These are phyloP conservation scores for Cordia subcordata DNA, from an alignment of 257 asterid species.

Conservation along the genomic window DNA sequence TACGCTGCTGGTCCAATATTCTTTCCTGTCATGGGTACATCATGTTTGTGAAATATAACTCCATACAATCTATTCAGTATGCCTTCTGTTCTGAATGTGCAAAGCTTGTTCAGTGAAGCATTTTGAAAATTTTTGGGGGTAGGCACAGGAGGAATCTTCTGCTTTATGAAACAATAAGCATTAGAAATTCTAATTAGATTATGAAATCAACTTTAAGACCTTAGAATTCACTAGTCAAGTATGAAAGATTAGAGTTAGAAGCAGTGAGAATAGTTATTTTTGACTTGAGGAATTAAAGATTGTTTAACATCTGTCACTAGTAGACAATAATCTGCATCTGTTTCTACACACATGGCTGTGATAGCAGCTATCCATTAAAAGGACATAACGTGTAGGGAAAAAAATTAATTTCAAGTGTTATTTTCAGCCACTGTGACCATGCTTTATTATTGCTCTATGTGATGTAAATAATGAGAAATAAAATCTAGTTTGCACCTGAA, in stretches of 20 bases:
- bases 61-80: too few species aligned
- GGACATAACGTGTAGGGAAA: not conserved
- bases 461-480: not conserved
- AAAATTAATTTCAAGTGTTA: not conserved
- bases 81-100: too few species aligned
- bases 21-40: too few species aligned
- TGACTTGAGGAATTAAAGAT: constrained; percentile 64
- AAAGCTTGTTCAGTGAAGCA: too few species aligned
- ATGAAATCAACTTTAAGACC: not conserved
- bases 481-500: constrained; percentile 41
- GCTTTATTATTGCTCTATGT: not conserved
- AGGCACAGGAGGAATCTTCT: too few species aligned
- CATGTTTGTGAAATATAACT: too few species aligned
- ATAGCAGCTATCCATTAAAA: constrained; percentile 65
- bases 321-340: constrained; percentile 80
- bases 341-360: constrained; percentile 74
- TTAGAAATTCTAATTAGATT: too few species aligned
- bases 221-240: constrained; percentile 30
- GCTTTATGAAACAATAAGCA: too few species aligned
- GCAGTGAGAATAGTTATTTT: constrained; percentile 37
- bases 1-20: too few species aligned
- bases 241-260: too few species aligned
- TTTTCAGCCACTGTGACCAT: not conserved
- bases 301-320: constrained; percentile 77
- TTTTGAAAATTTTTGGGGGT: too few species aligned